Evolutionary conservation across 1,139 yeast species (phyloP).

Genomic region (Debaryomyces coudertii): DNA sequence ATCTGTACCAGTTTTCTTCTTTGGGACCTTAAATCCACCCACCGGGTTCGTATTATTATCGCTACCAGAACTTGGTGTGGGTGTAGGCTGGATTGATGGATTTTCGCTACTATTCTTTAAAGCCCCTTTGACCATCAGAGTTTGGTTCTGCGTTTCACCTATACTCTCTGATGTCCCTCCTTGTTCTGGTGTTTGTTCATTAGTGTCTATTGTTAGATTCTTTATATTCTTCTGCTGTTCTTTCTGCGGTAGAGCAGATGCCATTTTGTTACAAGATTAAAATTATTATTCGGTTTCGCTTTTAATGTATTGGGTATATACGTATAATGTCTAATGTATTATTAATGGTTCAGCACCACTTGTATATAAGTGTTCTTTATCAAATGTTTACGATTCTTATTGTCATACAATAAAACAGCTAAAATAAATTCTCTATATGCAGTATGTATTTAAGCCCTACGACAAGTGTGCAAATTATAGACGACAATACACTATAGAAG

Average conservation of each 20-base stretch:
- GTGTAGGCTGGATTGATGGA: background rate
- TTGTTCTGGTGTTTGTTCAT: background rate
- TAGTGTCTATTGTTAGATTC: constrained; percentile 12
- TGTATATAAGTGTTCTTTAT: background rate
- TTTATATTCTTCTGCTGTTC: constrained; percentile 13
- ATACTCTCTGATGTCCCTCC: background rate
- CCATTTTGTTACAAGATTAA: background rate
- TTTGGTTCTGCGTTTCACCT: background rate
- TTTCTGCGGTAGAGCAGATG: constrained; percentile 7
- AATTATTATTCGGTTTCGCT: background rate
- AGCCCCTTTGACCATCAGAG: background rate
- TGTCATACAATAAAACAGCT: background rate
- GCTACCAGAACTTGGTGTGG: constrained; percentile 3
- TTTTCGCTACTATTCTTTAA: background rate
- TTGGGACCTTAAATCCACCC: constrained; percentile 13
- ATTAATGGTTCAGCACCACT: background rate
- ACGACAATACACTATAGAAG: background rate
- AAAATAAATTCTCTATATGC: background rate
- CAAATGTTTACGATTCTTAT: background rate
- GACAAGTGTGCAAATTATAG: background rate
- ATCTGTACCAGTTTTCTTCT: constrained; percentile 10
- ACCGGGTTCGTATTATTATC: background rate
- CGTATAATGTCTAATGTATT: background rate
- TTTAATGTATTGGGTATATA: background rate
- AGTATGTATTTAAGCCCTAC: background rate